Conservation (phyloP, 768 basidiomycete genomes). For the Rossbeevera mucosa region DNA sequence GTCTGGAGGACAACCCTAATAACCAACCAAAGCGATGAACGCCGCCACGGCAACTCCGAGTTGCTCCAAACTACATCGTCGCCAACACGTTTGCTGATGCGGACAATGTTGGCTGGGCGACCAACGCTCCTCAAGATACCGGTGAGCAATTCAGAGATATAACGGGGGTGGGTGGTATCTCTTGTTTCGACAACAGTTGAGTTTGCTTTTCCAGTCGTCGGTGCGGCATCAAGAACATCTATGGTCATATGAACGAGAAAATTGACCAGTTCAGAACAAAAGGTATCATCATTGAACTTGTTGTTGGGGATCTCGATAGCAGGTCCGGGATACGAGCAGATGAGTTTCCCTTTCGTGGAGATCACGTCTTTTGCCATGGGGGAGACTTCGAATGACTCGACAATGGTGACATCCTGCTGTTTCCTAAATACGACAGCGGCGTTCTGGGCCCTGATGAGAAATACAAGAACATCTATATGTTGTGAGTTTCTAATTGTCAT, state of each 20-base stretch:
- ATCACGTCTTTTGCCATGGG: slow-evolving; percentile 20
- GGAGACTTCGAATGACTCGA: slow-evolving; percentile 43
- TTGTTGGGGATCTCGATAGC: neutral
- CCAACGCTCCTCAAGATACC: slow-evolving; percentile 39
- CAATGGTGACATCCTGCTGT: neutral
- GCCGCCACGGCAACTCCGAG: slow-evolving; percentile 40
- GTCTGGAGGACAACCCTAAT: slow-evolving; percentile 42
- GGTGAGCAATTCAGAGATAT: slow-evolving; percentile 33
- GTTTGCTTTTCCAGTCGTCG: neutral
- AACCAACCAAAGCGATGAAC: slow-evolving; percentile 46
- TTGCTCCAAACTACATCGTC: slow-evolving; percentile 22
- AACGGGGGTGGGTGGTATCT: neutral
- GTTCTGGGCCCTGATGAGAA: neutral
- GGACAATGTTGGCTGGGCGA: slow-evolving; percentile 7
- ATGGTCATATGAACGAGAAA: slow-evolving; percentile 33
- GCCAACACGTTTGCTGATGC: slow-evolving; percentile 39
- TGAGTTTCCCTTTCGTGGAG: neutral
- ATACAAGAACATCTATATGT: slow-evolving; percentile 29
- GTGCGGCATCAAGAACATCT: slow-evolving; percentile 35
- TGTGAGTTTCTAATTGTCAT: neutral
- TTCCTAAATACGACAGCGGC: neutral
- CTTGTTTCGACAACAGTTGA: neutral
- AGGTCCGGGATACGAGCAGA: neutral
- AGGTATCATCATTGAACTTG: slow-evolving; percentile 6
- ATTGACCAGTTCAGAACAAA: slow-evolving; percentile 31